These are phyloP conservation scores for Epichloe sylvatica DNA, from an alignment of 2,329 filamentous ascomycete genomes.

Conservation along the genomic window DNA sequence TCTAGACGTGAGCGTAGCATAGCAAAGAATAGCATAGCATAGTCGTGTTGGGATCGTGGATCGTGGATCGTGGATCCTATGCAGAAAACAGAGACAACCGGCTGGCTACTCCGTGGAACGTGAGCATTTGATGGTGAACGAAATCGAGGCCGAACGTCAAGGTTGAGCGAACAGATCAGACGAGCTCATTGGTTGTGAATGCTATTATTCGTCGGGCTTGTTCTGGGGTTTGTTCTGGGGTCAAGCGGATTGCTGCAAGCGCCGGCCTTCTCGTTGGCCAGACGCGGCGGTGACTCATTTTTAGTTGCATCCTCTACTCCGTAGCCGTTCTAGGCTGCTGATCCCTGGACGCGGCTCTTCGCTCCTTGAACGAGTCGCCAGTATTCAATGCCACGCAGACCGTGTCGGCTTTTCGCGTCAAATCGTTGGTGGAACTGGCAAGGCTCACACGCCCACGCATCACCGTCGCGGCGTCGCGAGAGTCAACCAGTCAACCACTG, in stretches of 20 bases:
- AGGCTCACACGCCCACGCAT: background rate
- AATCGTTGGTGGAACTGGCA: background rate
- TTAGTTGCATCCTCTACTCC: constrained; percentile 14
- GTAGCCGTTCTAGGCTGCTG: background rate
- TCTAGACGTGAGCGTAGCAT: background rate
- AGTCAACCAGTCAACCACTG: background rate
- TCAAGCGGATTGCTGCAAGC: constrained; percentile 17
- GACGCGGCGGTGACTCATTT: constrained; percentile 18
- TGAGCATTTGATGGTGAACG: no score
- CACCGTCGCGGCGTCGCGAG: background rate
- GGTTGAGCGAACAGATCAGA: background rate
- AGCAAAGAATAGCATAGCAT: no score
- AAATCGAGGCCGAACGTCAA: background rate
- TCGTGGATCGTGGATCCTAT: background rate
- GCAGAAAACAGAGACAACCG: background rate
- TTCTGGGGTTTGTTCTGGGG: constrained; percentile 17
- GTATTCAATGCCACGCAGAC: background rate
- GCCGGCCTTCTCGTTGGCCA: constrained; percentile 18
- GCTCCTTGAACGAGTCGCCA: background rate
- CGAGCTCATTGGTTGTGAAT: background rate
- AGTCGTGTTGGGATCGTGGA: background rate
- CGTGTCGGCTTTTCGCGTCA: background rate
- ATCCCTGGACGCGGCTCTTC: background rate
- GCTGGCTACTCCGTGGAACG: no score
- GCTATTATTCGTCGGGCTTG: background rate